phyloP scores from a whole-genome alignment of 1,139 yeast species.

The Casaregolazyma suthepensis region DNA sequence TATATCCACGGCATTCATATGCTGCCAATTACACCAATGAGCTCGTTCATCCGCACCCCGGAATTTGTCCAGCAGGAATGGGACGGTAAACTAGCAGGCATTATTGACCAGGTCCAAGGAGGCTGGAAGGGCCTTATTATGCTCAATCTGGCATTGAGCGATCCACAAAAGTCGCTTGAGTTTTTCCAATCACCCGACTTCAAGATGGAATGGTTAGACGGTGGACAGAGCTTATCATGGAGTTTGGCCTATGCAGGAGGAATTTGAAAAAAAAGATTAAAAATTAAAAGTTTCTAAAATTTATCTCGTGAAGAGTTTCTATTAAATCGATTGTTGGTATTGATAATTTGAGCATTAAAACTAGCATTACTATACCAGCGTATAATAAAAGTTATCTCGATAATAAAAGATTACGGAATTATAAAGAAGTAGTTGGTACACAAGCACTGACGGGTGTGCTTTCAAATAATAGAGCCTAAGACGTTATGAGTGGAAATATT shows the following conservation, averaged over 20 bases:
- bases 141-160: slow-evolving; percentile 65
- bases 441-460: not conserved
- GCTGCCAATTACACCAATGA: slow-evolving; percentile 77
- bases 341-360: not conserved
- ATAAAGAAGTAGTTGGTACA: not conserved
- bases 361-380: not conserved
- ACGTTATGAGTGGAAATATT: not conserved
- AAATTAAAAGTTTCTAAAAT: not conserved
- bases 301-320: not conserved
- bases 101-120: slow-evolving; percentile 49
- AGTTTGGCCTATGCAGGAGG: slow-evolving; percentile 53
- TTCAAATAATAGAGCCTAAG: not conserved
- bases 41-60: slow-evolving; percentile 63
- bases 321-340: not conserved
- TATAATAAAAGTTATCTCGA: not conserved
- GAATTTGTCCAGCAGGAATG: slow-evolving; percentile 73
- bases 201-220: slow-evolving; percentile 54
- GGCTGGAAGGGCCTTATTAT: slow-evolving; percentile 85
- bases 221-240: slow-evolving; percentile 91
- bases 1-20: slow-evolving; percentile 92
- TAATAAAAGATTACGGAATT: not conserved
- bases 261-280: not conserved
- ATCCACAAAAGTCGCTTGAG: slow-evolving; percentile 54
- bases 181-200: slow-evolving; percentile 56
- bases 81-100: slow-evolving; percentile 44